Evolutionary conservation across 1,284 basidiomycete species (phyloP).

Genomic region (Leccinum insolens): DNA sequence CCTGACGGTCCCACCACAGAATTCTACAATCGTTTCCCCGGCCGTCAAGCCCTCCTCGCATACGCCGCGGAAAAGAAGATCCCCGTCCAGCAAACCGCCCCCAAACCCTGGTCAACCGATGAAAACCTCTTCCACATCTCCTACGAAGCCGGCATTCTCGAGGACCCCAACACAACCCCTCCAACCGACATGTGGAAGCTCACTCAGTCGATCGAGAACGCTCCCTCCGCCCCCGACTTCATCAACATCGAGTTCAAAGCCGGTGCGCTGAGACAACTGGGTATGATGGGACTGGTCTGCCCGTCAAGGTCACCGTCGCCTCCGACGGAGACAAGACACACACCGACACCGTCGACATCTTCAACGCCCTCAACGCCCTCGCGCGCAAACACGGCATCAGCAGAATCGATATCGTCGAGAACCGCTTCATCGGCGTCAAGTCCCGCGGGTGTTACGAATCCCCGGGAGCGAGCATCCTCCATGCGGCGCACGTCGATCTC

Average conservation of each 20-base stretch:
- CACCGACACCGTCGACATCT: slow-evolving; percentile 96
- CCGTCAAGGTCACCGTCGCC: slow-evolving; percentile 74
- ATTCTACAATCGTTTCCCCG: slow-evolving; percentile 98
- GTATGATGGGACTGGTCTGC: slow-evolving; percentile 52
- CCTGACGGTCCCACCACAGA: slow-evolving; percentile 46
- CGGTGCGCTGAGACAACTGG: slow-evolving; percentile 33
- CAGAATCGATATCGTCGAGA: slow-evolving; percentile 98
- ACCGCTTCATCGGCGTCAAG: slow-evolving; percentile 99
- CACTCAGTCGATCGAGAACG: slow-evolving; percentile 82
- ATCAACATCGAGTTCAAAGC: slow-evolving; percentile 85
- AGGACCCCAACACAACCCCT: slow-evolving; percentile 95
- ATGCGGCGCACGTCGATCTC: slow-evolving; percentile 94
- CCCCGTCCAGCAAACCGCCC: slow-evolving; percentile 92
- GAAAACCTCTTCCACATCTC: slow-evolving; percentile 99
- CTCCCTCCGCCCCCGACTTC: slow-evolving; percentile 81
- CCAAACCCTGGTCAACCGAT: slow-evolving; percentile 99
- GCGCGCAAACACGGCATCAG: slow-evolving; percentile 96
- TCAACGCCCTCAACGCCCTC: slow-evolving; percentile 89
- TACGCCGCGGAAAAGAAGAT: slow-evolving; percentile 88
- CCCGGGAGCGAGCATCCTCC: slow-evolving; percentile 94
- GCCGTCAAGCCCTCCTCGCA: slow-evolving; percentile 89
- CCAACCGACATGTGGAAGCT: slow-evolving; percentile 99
- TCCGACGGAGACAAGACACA: slow-evolving; percentile 61
- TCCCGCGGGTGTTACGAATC: slow-evolving; percentile 99
- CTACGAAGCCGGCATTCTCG: slow-evolving; percentile 98